Evolutionary conservation across 2,329 filamentous ascomycete species (phyloP), one percentile per base, ranked within the genome.

Genomic region (Cercospora canescens): DNA sequence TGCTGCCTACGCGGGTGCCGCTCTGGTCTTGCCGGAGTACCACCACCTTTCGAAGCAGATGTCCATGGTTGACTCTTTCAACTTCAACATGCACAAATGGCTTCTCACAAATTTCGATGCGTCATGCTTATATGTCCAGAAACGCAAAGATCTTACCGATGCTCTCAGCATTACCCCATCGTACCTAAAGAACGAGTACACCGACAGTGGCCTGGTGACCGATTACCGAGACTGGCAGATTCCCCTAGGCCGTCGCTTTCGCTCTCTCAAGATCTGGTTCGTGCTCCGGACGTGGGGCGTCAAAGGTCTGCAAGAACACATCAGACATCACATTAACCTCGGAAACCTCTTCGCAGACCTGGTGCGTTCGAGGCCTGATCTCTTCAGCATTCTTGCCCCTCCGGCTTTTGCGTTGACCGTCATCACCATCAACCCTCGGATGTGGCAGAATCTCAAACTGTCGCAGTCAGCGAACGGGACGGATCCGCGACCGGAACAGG

Each of bases 161-260:
- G 91, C 93, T 0, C 85, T 97, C 48, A 89, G 87, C 75, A 90
- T 95, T 76, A 90, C 90, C 16, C 92, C 92, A 0, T 86, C 90
- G 4, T 97, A 96, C 81, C 87, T 97, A 30, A 86, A 89, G 69
- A 97, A 97, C 79, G 82, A 87, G 4, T 93, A 89, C 81, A 91
- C 90, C 3, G 92, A 95, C 72, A 87, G 86, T 39, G 93, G 93
- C 0, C 85, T 94, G 1, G 94, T 97, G 1, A 97, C 93, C 26
- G 94, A 98, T 79, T 97, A 97, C 82, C 88, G 94, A 55, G 94
- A 98, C 83, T 98, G 94, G 94, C 93, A 97, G 81, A 96, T 98
- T 74, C 93, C 94, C 0, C 88, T 98, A 0, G 94, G 94, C 8
- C 85, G 94, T 2, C 86, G 94, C 16, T 98, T 98, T 85, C 87